Evolutionary conservation across 2,329 filamentous ascomycete genomes (phyloP), one percentile per base, ranked within the genome.

Genomic region (Cytospora schulzeri): DNA sequence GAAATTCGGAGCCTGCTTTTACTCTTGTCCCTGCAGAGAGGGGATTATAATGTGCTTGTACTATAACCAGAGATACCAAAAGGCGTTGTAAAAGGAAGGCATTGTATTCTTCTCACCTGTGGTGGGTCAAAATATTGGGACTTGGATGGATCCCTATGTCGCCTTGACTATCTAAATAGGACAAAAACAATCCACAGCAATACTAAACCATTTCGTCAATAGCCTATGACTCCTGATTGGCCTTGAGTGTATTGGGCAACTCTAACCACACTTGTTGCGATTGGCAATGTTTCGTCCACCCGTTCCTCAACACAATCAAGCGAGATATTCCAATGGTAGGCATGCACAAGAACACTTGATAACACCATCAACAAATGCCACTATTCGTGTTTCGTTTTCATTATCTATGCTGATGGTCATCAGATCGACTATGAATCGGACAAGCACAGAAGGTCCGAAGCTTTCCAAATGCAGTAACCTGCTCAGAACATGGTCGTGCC

Each of bases 11-110:
- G 31, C 6, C n/a, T n/a, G n/a, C n/a, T n/a, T n/a, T n/a, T n/a
- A n/a, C 8, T 45, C 22, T 11, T 45, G 17, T 22, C 2, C 17
- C 38, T 9, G 11, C 7, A 3, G 41, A n/a, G 41, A 48, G 45
- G n/a, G 45, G 45, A 48, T 22, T 22, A 24, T 48, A 24, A 12
- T 48, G 5, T 48, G 11, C 17, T n/a, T 48, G 22, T 48, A 48
- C 45, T 48, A 62, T 56, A 50, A 62, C 22, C 60, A 56, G 52
- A 62, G 52, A 62, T 62, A 56, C 52, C 60, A 62, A 56, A 12
- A 45, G 29, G 50, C 52, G 33, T 62, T 14, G 53, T 38, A 50
- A 35, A 50, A 45, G 52, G 12, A 57, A 41, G n/a, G n/a, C 29
- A 57, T 35, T 28, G n/a, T 15, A 38, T 17, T 26, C n/a, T 17